Evolutionary conservation across 345 rosid genomes (phyloP).

Genomic region (Syzygium aqueum): DNA sequence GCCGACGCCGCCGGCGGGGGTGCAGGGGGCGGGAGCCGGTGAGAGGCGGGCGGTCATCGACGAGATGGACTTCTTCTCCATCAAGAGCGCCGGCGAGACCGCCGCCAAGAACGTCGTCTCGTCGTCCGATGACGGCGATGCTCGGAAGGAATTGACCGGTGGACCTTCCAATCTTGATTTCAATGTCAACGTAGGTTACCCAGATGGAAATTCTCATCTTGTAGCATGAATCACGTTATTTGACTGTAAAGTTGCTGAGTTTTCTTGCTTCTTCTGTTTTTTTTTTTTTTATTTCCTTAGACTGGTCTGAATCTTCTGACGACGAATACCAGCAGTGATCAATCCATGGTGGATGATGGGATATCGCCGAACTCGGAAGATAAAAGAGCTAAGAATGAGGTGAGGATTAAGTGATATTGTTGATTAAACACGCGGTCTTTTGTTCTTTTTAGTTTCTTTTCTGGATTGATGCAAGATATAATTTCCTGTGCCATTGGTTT

Average conservation of each 20-base stretch:
- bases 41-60: constrained; percentile 17
- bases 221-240: not conserved
- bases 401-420: not conserved
- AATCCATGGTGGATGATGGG: constrained; percentile 56
- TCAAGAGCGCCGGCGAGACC: not conserved
- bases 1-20: not conserved
- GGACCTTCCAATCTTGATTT: constrained; percentile 14
- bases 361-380: constrained; percentile 40
- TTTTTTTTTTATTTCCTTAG: constrained; percentile 10
- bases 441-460: not conserved
- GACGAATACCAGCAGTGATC: constrained; percentile 49
- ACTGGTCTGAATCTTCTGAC: constrained; percentile 61
- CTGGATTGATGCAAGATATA: not conserved
- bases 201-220: not conserved
- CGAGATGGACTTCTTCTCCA: constrained; percentile 55
- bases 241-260: not conserved
- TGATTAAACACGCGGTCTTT: not conserved
- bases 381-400: constrained; percentile 40
- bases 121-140: not conserved
- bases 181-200: constrained; percentile 31
- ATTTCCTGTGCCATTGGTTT: not conserved
- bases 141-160: not conserved
- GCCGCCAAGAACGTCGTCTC: not conserved
- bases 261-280: not conserved
- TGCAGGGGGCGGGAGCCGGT: not conserved